These are phyloP conservation scores for Glarea lozoyensis DNA, from an alignment of 495 filamentous ascomycete species.

Conservation along the genomic window DNA sequence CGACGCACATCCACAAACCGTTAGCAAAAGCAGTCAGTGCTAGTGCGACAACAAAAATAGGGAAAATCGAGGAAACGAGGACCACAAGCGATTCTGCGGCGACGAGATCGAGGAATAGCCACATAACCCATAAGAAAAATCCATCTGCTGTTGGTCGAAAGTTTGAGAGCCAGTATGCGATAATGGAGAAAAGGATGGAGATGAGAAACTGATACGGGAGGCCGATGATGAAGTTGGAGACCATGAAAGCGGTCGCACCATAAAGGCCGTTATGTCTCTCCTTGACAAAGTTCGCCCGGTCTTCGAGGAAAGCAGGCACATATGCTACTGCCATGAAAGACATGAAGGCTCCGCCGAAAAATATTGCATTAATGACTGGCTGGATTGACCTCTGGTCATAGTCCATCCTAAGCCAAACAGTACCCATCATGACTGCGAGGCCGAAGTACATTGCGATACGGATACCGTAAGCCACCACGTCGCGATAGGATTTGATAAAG, in stretches of 20 bases:
- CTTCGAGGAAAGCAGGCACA: constrained; percentile 74
- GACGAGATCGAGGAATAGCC: constrained; percentile 77
- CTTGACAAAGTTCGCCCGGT: constrained; percentile 62
- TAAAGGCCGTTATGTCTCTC: constrained; percentile 78
- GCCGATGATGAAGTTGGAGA: constrained; percentile 76
- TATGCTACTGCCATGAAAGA: constrained; percentile 88
- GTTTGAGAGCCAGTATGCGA: constrained; percentile 74
- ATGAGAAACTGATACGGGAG: constrained; percentile 70
- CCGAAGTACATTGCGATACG: constrained; percentile 71
- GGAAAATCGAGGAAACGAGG: constrained; percentile 60
- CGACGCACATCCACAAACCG: constrained; percentile 78
- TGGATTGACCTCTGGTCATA: constrained; percentile 60
- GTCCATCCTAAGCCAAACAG: constrained; percentile 66
- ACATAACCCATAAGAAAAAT: constrained; percentile 77
- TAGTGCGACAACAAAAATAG: constrained; percentile 68
- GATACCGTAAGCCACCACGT: constrained; percentile 75
- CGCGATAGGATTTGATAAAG: constrained; percentile 73
- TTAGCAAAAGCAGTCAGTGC: constrained; percentile 75
- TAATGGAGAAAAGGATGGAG: constrained; percentile 59
- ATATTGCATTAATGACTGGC: constrained; percentile 72
- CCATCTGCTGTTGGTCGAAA: constrained; percentile 55
- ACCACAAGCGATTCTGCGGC: constrained; percentile 77
- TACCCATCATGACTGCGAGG: constrained; percentile 81
- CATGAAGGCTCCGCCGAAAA: constrained; percentile 82
- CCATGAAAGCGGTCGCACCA: constrained; percentile 58